phyloP scores from a whole-genome alignment of 257 asterid genomes.

The Plantago ovata region DNA sequence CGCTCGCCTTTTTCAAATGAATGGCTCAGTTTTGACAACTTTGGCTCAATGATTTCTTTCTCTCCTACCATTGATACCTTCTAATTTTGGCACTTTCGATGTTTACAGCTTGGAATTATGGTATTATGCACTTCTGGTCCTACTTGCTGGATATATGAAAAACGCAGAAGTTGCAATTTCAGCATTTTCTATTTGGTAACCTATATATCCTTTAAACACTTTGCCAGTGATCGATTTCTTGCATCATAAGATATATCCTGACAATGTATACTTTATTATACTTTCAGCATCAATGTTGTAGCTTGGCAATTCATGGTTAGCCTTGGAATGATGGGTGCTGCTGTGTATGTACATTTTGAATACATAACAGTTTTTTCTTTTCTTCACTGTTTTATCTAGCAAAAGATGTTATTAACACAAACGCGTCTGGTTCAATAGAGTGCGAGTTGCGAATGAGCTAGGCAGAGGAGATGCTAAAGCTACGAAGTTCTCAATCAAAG shows the following conservation, averaged over 20 bases:
- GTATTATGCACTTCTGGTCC: slow-evolving; percentile 12
- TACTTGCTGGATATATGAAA: slow-evolving; percentile 9
- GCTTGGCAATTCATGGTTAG: not conserved
- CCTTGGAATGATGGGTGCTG: slow-evolving; percentile 3
- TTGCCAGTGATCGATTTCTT: not conserved
- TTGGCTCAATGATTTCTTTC: too few relatives aligned
- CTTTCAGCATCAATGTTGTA: not conserved
- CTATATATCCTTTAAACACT: not conserved
- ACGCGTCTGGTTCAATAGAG: not conserved
- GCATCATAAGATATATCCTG: not conserved
- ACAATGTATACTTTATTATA: not conserved
- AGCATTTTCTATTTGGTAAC: slow-evolving; percentile 11
- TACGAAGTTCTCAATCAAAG: slow-evolving; percentile 8
- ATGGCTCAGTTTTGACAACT: too few relatives aligned
- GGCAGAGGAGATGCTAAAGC: slow-evolving; percentile 17
- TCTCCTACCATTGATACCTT: too few relatives aligned
- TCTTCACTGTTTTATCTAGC: too few relatives aligned
- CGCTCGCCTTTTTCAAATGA: not conserved
- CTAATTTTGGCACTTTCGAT: too few relatives aligned
- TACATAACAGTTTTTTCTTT: not conserved
- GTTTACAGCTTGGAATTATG: slow-evolving; percentile 6
- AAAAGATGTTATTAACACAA: not conserved
- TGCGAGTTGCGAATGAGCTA: slow-evolving; percentile 10
- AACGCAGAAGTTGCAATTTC: slow-evolving; percentile 9
- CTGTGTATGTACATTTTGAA: not conserved